phyloP scores from a whole-genome alignment of 805 yeast species.

The Jamesozyma gamospora region DNA sequence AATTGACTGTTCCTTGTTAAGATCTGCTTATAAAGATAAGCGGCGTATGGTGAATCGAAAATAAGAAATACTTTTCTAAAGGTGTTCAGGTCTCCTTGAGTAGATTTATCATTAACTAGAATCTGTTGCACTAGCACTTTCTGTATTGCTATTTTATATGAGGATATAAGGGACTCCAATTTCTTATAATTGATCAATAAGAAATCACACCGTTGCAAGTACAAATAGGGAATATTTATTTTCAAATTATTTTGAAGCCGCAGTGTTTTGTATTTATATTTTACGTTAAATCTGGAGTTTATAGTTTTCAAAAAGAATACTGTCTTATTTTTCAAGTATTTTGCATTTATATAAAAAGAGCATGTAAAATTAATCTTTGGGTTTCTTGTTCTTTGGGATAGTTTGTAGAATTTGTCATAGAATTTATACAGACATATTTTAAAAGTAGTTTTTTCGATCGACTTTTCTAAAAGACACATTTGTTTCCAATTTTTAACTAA shows the following conservation, averaged over 20 bases:
- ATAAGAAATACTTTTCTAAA: constrained; percentile 47
- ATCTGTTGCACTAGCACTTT: background rate
- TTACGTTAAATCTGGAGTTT: background rate
- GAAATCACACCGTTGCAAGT: background rate
- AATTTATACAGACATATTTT: constrained; percentile 23
- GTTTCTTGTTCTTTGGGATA: constrained; percentile 1
- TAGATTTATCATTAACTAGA: background rate
- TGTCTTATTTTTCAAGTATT: background rate
- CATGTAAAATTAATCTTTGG: background rate
- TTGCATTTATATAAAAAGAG: background rate
- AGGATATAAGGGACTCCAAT: background rate
- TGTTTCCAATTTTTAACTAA: constrained; percentile 27
- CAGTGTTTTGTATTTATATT: background rate
- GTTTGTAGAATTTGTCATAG: constrained; percentile 10
- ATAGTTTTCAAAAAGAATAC: background rate
- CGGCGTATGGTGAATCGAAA: constrained; percentile 46
- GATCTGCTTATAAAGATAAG: constrained; percentile 56
- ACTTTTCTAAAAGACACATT: constrained; percentile 22
- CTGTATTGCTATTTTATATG: background rate
- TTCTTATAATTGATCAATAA: background rate
- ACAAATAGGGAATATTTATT: background rate
- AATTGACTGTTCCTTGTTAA: constrained; percentile 35
- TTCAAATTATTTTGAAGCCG: background rate
- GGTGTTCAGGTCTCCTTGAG: background rate
- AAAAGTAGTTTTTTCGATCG: constrained; percentile 35